A percentile compares a stretch with the other conserved stretches of the same genome.
phyloP scores from a whole-genome alignment of 257 asterid species.

The Thymus mandschuricus region DNA sequence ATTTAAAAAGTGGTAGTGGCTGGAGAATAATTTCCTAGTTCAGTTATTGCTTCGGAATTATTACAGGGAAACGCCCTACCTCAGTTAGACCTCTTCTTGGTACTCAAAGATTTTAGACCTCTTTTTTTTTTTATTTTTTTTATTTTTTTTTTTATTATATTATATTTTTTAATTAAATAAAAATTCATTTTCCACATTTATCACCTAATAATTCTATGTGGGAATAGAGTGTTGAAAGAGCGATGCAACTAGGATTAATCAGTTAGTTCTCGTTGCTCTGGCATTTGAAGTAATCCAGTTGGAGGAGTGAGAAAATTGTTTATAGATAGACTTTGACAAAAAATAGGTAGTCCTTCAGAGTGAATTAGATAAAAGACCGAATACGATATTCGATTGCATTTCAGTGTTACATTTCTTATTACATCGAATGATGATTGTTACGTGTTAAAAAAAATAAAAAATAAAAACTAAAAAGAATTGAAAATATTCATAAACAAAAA shows the following conservation, averaged over 20 bases:
- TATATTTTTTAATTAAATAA: too few relatives aligned
- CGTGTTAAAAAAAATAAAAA: too few relatives aligned
- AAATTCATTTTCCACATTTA: background rate
- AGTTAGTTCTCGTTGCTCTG: background rate
- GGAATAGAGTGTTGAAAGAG: background rate
- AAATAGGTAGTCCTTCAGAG: too few relatives aligned
- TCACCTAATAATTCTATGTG: background rate
- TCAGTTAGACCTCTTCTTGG: conserved; percentile 13
- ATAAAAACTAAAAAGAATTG: too few relatives aligned
- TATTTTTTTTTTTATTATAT: background rate
- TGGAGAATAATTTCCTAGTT: conserved; percentile 28
- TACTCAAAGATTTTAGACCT: background rate
- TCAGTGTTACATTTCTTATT: too few relatives aligned
- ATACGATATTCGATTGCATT: too few relatives aligned
- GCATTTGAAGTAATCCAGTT: background rate
- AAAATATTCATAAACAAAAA: too few relatives aligned
- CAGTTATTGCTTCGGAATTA: conserved; percentile 3
- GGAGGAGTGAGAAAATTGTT: background rate
- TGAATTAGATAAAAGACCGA: too few relatives aligned
- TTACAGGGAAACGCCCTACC: conserved; percentile 14
- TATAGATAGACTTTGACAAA: too few relatives aligned
- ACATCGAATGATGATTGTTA: too few relatives aligned
- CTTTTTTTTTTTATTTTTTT: too few relatives aligned
- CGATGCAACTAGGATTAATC: background rate
- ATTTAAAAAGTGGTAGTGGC: conserved; percentile 14